A percentile compares a stretch with the other conserved stretches of the same genome.
phyloP scores from a whole-genome alignment of 768 basidiomycete species.

The Gloeostereum incarnatum region DNA sequence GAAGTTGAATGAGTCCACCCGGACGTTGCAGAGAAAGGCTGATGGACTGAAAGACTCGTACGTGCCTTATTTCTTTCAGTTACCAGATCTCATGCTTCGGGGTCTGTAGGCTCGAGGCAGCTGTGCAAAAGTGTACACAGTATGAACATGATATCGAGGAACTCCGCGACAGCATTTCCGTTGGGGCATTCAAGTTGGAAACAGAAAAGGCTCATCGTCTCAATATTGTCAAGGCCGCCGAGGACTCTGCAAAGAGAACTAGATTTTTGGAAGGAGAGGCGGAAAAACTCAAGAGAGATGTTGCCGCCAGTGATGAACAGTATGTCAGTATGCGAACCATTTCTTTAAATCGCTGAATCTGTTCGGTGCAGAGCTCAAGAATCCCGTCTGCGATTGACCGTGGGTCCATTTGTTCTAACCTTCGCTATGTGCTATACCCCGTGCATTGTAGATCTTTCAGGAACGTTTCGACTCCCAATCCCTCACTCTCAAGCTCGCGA shows the following conservation, averaged over 20 bases:
- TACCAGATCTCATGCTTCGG: not conserved
- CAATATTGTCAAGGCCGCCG: too few species aligned
- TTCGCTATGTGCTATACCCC: not conserved
- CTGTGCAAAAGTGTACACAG: not conserved
- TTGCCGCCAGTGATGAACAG: slow-evolving; percentile 16
- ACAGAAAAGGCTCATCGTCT: too few species aligned
- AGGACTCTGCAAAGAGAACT: too few species aligned
- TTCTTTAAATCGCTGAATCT: not conserved
- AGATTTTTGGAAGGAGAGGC: slow-evolving; percentile 8
- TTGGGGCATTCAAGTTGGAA: slow-evolving; percentile 8
- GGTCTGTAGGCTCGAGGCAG: not conserved
- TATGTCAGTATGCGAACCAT: slow-evolving; percentile 11
- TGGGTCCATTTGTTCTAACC: slow-evolving; percentile 2
- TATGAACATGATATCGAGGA: not conserved
- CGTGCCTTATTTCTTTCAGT: not conserved
- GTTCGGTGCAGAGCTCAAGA: slow-evolving; percentile 1
- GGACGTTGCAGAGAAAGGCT: not conserved
- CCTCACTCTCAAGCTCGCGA: slow-evolving; percentile 40
- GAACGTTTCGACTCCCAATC: slow-evolving; percentile 54
- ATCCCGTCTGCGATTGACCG: not conserved
- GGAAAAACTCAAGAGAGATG: slow-evolving; percentile 11
- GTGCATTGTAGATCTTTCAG: slow-evolving; percentile 31
- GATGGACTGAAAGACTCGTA: not conserved
- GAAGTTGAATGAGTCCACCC: not conserved
- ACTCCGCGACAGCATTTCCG: slow-evolving; percentile 5